A percentile compares a stretch with the other conserved stretches of the same genome.
Conservation (phyloP, 495 filamentous ascomycete genomes). For the Neurospora hispaniola region DNA sequence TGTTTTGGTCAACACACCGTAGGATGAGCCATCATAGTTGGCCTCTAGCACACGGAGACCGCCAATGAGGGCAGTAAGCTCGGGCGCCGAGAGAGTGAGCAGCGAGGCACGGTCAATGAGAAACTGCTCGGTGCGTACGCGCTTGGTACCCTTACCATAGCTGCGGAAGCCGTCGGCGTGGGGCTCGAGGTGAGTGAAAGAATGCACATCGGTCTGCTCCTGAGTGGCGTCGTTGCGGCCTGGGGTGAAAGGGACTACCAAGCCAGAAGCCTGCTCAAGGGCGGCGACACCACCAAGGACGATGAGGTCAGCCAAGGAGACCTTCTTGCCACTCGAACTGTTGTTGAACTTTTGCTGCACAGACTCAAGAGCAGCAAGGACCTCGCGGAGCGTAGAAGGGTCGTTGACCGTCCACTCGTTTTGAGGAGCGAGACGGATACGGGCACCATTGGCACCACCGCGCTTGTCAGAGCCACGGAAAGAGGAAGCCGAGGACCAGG, state of each 20-base stretch:
- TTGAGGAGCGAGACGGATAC: slow-evolving; percentile 60
- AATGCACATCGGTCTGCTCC: slow-evolving; percentile 54
- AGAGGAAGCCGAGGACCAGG: slow-evolving; percentile 60
- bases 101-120: slow-evolving; percentile 58
- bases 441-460: slow-evolving; percentile 63
- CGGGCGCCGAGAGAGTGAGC: slow-evolving; percentile 55
- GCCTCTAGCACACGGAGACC: slow-evolving; percentile 54
- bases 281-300: slow-evolving; percentile 58
- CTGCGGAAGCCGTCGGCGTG: slow-evolving; percentile 61
- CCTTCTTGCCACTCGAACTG: slow-evolving; percentile 52
- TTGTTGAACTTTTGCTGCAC: slow-evolving; percentile 53
- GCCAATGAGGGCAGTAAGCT: slow-evolving; percentile 56
- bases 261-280: slow-evolving; percentile 55
- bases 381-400: slow-evolving; percentile 45
- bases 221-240: slow-evolving; percentile 42
- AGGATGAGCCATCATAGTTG: slow-evolving; percentile 53
- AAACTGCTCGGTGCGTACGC: slow-evolving; percentile 51
- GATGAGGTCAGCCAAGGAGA: slow-evolving; percentile 62
- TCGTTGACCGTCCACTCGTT: slow-evolving; percentile 60
- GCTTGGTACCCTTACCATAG: slow-evolving; percentile 49
- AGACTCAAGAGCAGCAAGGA: slow-evolving; percentile 45
- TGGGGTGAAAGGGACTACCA: slow-evolving; percentile 35
- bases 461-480: slow-evolving; percentile 70
- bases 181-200: slow-evolving; percentile 52
- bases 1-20: slow-evolving; percentile 51